Percentiles rank a stretch among this genome's conserved stretches.
phyloP scores from a whole-genome alignment of 345 rosid species.

The Adansonia digitata region DNA sequence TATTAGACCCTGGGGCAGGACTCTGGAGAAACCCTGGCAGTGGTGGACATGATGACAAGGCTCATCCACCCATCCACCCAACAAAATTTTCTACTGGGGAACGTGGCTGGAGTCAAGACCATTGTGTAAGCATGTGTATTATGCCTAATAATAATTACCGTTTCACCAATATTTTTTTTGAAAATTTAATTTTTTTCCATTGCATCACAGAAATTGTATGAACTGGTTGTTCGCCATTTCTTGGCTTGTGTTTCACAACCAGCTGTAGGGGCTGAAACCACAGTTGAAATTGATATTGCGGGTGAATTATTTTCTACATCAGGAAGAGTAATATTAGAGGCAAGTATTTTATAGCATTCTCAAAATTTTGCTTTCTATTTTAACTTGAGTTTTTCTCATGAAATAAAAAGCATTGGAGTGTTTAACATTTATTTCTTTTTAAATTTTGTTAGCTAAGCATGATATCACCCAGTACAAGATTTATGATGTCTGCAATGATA shows the following conservation, averaged over 20 bases:
- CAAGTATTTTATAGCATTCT: conserved; percentile 37
- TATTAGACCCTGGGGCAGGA: conserved; percentile 65
- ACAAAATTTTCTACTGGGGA: conserved; percentile 91
- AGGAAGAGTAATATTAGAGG: conserved; percentile 87
- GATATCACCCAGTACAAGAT: neutral
- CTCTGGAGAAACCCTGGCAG: conserved; percentile 93
- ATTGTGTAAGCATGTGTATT: conserved; percentile 47
- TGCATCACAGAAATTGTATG: conserved; percentile 70
- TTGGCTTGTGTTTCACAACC: conserved; percentile 98
- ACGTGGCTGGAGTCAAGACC: conserved; percentile 81
- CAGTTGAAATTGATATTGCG: conserved; percentile 91
- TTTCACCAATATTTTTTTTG: neutral
- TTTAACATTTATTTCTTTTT: neutral
- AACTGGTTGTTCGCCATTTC: conserved; percentile 93
- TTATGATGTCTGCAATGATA: neutral
- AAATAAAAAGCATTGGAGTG: neutral
- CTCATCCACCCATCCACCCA: conserved; percentile 99
- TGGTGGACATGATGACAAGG: conserved; percentile 99
- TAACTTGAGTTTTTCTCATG: neutral
- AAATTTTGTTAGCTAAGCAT: neutral
- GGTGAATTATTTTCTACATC: conserved; percentile 81
- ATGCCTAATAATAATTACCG: neutral
- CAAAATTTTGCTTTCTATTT: neutral
- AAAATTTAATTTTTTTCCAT: conserved; percentile 5
- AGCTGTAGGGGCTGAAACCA: conserved; percentile 94